Base-by-base conservation (phyloP, 2,329 filamentous ascomycete genomes). In the Didymella exigua region DNA sequence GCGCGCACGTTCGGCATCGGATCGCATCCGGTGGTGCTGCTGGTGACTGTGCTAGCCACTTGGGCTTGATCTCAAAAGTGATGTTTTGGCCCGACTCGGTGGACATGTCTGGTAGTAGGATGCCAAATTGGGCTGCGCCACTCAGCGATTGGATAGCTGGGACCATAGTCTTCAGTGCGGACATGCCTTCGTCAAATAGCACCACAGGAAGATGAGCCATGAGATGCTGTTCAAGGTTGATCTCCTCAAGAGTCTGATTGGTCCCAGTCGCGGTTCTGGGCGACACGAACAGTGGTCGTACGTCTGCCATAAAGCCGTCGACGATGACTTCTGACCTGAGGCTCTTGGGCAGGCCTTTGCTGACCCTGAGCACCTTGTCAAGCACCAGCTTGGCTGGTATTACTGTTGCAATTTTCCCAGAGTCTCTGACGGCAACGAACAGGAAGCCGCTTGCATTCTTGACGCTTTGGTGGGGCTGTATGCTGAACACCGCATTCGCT, bases 1-100 rank as follows among this genome's bases (percentile, higher is more conserved):
- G 58, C 0, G 79, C 79, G 59, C 79, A 81, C 2, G 77, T 81
- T 4, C 79, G 74, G 56, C 79, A 81, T 13, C 78, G 71, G 16
- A 66, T 69, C 1, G 78, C 71, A 23, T 66, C 50, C 4, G 41
- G 9, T 1, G 78, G 78, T 5, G 79, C 79, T 47, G 75, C 75
- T 2, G 77, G 78, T 5, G 78, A 80, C 49, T 80, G 79, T 6
- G 64, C 53, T 2, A 81, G 70, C 79, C 79, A 81, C 51, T 81
- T 81, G 0, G 79, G 78, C 55, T 81, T 81, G 50, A 80, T 66
- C 56, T 81, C 77, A 23, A 76, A 61, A 2, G 69, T 74, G 42
- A 70, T 55, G 2, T 67, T 45, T 19, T 50, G 52, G 24, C 59
- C 62, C 2, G 59, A 31, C 0, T 48, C 33, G 10, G 70, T 62